Conservation (phyloP, 179 eudicot species). For the Spinacia oleracea region DNA sequence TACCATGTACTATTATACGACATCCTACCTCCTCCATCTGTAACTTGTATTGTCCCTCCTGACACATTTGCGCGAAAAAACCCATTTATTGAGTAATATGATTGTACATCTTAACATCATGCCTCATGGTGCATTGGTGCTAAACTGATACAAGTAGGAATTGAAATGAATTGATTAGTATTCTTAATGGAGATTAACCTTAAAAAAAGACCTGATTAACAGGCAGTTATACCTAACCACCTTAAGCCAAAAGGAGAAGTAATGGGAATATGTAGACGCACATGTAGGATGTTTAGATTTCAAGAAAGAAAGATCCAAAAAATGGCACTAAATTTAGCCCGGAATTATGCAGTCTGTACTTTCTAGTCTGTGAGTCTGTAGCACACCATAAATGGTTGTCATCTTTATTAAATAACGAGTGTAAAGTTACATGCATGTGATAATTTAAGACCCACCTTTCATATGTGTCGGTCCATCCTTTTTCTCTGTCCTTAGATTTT, state of each 20-base stretch:
- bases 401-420: not conserved
- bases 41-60: too few species aligned
- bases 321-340: not conserved
- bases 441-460: not conserved
- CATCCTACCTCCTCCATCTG: too few species aligned
- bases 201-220: not conserved
- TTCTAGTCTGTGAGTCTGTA: too few species aligned
- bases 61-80: too few species aligned
- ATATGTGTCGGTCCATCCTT: not conserved
- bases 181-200: not conserved
- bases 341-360: not conserved
- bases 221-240: slow-evolving; percentile 4
- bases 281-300: slow-evolving; percentile 4
- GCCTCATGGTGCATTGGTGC: not conserved
- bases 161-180: not conserved
- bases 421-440: not conserved
- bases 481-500: not conserved
- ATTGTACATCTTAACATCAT: not conserved
- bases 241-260: not conserved
- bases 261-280: not conserved
- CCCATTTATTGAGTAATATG: too few species aligned
- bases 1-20: too few species aligned
- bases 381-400: not conserved
- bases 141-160: not conserved
- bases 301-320: not conserved